phyloP scores from a whole-genome alignment of 2,329 filamentous ascomycete species.

The Raffaelea ambrosiae region DNA sequence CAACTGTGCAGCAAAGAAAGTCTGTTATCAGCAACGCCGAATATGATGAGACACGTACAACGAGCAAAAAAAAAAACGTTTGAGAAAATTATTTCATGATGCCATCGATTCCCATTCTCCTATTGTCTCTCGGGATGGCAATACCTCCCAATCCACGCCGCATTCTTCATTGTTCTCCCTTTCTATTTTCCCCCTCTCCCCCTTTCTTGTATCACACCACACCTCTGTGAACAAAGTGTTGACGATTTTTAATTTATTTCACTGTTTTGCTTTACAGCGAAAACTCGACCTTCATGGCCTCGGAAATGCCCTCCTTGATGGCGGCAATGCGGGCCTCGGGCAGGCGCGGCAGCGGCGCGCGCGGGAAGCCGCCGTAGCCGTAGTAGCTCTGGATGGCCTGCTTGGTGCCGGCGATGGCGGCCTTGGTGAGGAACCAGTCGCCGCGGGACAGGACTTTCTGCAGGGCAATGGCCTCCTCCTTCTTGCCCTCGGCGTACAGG shows the following conservation, averaged over 20 bases:
- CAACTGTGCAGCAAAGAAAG: too few relatives aligned
- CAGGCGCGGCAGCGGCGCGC: constrained; percentile 62
- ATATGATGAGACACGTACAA: too few relatives aligned
- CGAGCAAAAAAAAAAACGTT: background rate
- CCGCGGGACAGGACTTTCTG: constrained; percentile 71
- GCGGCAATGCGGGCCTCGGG: constrained; percentile 43
- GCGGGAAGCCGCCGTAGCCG: constrained; percentile 71
- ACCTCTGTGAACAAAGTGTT: too few relatives aligned
- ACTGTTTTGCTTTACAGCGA: constrained; percentile 34
- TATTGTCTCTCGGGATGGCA: too few relatives aligned
- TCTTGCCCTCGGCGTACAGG: constrained; percentile 63
- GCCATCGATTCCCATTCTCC: too few relatives aligned
- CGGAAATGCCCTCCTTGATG: constrained; percentile 48
- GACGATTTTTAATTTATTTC: too few relatives aligned
- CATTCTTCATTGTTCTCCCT: too few relatives aligned
- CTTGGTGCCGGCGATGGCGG: constrained; percentile 81
- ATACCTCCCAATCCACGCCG: too few relatives aligned
- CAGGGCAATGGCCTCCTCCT: constrained; percentile 63
- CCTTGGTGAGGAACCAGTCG: constrained; percentile 77
- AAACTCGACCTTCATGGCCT: constrained; percentile 60
- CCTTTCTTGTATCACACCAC: too few relatives aligned
- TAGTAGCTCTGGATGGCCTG: constrained; percentile 71
- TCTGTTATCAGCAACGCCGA: too few relatives aligned
- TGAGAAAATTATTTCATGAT: background rate
- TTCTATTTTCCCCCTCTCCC: too few relatives aligned